phyloP scores from a whole-genome alignment of 2,329 filamentous ascomycete genomes.

The Tetracladium maxilliforme region DNA sequence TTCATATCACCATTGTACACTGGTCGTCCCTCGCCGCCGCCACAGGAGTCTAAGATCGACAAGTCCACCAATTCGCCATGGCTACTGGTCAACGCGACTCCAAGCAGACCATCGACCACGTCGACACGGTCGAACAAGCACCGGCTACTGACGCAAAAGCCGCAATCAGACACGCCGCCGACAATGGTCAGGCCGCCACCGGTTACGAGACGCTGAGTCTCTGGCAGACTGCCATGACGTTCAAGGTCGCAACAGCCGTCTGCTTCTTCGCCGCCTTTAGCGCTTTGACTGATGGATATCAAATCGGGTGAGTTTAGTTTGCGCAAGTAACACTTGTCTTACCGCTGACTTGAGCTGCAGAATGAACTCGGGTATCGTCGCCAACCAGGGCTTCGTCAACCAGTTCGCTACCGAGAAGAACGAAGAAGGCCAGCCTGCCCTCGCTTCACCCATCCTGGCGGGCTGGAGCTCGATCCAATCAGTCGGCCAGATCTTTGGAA shows the following conservation, averaged over 20 bases:
- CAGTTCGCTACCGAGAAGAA: slow-evolving; percentile 6
- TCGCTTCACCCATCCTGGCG: too few relatives aligned
- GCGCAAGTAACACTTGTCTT: too few relatives aligned
- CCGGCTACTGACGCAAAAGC: slow-evolving; percentile 5
- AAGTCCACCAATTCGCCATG: too few relatives aligned
- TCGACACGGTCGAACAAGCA: slow-evolving; percentile 2
- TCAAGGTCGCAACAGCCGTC: slow-evolving; percentile 10
- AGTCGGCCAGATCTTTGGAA: slow-evolving; percentile 7
- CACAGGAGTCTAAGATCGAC: too few relatives aligned
- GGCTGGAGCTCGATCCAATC: slow-evolving; percentile 9
- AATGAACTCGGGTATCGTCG: slow-evolving; percentile 8
- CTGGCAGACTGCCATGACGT: slow-evolving; percentile 13
- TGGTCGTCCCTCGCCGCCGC: too few relatives aligned
- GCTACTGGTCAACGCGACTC: too few relatives aligned
- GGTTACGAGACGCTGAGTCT: slow-evolving; percentile 12
- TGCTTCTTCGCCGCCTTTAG: slow-evolving; percentile 13
- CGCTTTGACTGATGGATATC: slow-evolving; percentile 13
- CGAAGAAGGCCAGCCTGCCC: slow-evolving; percentile 9
- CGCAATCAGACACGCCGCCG: slow-evolving; percentile 9
- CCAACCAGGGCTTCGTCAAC: slow-evolving; percentile 8
- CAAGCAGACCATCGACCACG: slow-evolving; percentile 3
- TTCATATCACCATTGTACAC: too few relatives aligned
- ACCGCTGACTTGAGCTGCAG: too few relatives aligned
- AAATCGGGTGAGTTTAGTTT: slow-evolving; percentile 11
- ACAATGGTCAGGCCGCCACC: slow-evolving; percentile 11